These are phyloP conservation scores for Candida coleopterorum DNA, from an alignment of 805 yeast genomes.

Conservation along the genomic window DNA sequence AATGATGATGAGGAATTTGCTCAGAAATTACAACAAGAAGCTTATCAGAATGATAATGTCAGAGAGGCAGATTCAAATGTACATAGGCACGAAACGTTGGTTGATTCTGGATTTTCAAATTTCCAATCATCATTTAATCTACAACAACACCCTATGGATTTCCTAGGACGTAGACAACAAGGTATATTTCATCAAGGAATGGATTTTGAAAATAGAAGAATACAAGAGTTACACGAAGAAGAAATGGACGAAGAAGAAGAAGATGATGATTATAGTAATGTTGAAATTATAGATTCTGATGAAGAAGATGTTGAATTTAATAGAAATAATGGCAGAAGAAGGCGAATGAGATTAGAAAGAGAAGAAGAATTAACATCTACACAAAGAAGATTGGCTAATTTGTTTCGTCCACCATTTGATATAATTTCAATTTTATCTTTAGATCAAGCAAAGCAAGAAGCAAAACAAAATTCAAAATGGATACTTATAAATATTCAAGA, in stretches of 20 bases:
- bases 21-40: constrained; percentile 57
- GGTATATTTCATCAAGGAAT: constrained; percentile 60
- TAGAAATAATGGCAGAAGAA: constrained; percentile 23
- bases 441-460: constrained; percentile 70
- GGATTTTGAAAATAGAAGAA: constrained; percentile 33
- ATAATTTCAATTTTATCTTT: constrained; percentile 63
- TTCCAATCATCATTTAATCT: constrained; percentile 4
- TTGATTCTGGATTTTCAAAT: constrained; percentile 32
- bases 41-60: constrained; percentile 35
- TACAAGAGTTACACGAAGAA: constrained; percentile 16
- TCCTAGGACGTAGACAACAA: constrained; percentile 44
- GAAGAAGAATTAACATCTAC: constrained; percentile 39
- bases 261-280: constrained; percentile 22
- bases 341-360: constrained; percentile 20
- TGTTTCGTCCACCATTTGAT: constrained; percentile 94
- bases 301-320: constrained; percentile 22
- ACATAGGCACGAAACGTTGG: constrained; percentile 70
- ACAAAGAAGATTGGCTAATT: constrained; percentile 68
- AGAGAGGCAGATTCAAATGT: constrained; percentile 71
- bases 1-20: constrained; percentile 51
- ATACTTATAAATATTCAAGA: constrained; percentile 86
- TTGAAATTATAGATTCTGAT: constrained; percentile 27
- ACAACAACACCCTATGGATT: constrained; percentile 28
- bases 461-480: constrained; percentile 69
- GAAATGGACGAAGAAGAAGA: constrained; percentile 24